phyloP scores from a whole-genome alignment of 108 stramenopile species.

The Cafeteria roenbergensis region DNA sequence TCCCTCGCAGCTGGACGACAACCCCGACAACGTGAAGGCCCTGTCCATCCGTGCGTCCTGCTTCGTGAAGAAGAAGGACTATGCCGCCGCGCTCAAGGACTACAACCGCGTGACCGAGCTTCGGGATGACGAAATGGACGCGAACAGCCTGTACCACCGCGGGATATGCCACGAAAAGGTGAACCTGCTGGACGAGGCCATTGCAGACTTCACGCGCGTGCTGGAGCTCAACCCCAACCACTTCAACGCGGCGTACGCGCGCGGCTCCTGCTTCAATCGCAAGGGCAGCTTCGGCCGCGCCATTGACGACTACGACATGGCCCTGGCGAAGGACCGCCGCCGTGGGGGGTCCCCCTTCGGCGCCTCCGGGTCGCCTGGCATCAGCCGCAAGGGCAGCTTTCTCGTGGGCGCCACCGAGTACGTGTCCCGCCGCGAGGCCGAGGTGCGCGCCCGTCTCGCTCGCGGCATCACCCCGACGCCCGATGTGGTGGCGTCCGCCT shows the following conservation, averaged over 20 bases:
- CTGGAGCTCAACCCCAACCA: constrained; percentile 20
- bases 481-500: neutral
- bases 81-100: neutral
- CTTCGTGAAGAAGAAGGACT: constrained; percentile 7
- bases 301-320: constrained; percentile 34
- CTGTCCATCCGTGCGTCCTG: constrained; percentile 6
- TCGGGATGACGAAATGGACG: too few relatives aligned
- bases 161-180: neutral
- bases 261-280: constrained; percentile 25
- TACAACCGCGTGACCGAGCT: neutral
- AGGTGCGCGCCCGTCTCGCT: neutral
- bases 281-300: constrained; percentile 20
- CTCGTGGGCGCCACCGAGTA: constrained; percentile 11
- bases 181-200: constrained; percentile 14
- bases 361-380: neutral
- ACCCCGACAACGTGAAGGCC: neutral
- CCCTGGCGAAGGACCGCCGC: constrained; percentile 17
- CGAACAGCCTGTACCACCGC: constrained; percentile 8
- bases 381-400: constrained; percentile 4
- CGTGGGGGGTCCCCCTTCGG: neutral
- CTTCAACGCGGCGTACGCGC: constrained; percentile 25
- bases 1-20: neutral
- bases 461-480: neutral
- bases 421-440: neutral
- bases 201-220: constrained; percentile 19